Evolutionary conservation across 345 rosid genomes (phyloP), one percentile per base, ranked within the genome.

Genomic region (Clausena lansium): DNA sequence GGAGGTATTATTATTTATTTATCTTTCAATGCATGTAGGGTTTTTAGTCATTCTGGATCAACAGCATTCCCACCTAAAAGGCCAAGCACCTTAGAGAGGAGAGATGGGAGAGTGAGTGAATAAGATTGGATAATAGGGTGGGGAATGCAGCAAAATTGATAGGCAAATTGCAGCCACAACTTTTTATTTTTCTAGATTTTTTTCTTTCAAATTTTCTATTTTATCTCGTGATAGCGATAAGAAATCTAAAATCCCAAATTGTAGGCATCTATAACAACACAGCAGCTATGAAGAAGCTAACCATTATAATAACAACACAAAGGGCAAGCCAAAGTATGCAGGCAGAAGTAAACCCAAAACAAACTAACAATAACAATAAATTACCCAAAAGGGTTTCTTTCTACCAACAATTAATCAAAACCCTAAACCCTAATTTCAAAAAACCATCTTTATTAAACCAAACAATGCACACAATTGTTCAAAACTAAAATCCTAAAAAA

Each of bases 371-470:
- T 63, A 65, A 45, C 7, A 28, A 14, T 2, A 45, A 39, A 68
- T n/a, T 65, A 73, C 15, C 33, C 35, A 50, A 24, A 38, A 38
- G 30, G 25, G 74, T 27, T 50, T 28, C 8, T 6, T 45, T 70
- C 14, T 25, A n/a, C 73, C 33, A 66, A 4, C 32, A 41, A 57
- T 28, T 58, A 66, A 67, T 41, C 27, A 68, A 47, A 79, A 81
- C 81, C 83, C 83, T 74, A 79, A 83, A 81, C 85, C 84, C 84
- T 77, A 54, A 73, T 57, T 20, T 36, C 9, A 15, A 20, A 76
- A 67, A 55, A 25, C 50, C 64, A 20, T 22, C 63, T 30, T 3
- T 24, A 41, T 38, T 35, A 55, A 36, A 27, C 15, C 10, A 47
- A 36, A 30, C 4, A 61, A 76, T 62, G 76, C 73, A 45, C 47